phyloP scores from a whole-genome alignment of 495 filamentous ascomycete genomes.

The Sabuloglossum arenarium region DNA sequence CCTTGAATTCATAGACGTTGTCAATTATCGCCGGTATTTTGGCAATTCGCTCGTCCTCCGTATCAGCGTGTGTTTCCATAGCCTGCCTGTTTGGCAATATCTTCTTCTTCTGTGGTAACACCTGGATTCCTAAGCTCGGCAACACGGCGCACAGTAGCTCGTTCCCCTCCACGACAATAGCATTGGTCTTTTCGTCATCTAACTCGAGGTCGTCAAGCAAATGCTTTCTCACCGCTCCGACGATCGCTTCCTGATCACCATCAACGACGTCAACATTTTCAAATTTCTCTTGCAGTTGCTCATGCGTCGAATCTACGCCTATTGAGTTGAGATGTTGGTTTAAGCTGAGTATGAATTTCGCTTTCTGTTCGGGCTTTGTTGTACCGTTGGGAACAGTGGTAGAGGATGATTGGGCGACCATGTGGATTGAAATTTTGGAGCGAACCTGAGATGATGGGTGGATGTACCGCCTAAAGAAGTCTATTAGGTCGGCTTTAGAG shows the following conservation, averaged over 20 bases:
- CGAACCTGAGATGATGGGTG: slow-evolving; percentile 48
- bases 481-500: slow-evolving; percentile 55
- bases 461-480: slow-evolving; percentile 64
- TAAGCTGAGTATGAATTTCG: slow-evolving; percentile 27
- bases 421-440: slow-evolving; percentile 64
- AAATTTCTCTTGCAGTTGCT: slow-evolving; percentile 24
- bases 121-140: slow-evolving; percentile 17
- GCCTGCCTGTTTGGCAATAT: slow-evolving; percentile 20
- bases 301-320: slow-evolving; percentile 24
- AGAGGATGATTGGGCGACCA: slow-evolving; percentile 44
- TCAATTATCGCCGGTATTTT: slow-evolving; percentile 33
- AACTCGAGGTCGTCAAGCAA: slow-evolving; percentile 26
- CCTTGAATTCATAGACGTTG: slow-evolving; percentile 60
- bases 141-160: slow-evolving; percentile 20
- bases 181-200: slow-evolving; percentile 20
- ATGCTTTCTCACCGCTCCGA: slow-evolving; percentile 26
- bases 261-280: slow-evolving; percentile 24
- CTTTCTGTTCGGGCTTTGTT: slow-evolving; percentile 29
- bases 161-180: slow-evolving; percentile 25
- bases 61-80: slow-evolving; percentile 17
- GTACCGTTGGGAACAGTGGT: slow-evolving; percentile 19
- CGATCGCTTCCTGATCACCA: slow-evolving; percentile 22
- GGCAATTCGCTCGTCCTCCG: slow-evolving; percentile 17
- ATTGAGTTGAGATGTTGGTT: slow-evolving; percentile 29
- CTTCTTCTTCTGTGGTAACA: slow-evolving; percentile 17